Evolutionary conservation across 768 basidiomycete species (phyloP), one percentile per base, ranked within the genome.

Genomic region (Phaffia australis): DNA sequence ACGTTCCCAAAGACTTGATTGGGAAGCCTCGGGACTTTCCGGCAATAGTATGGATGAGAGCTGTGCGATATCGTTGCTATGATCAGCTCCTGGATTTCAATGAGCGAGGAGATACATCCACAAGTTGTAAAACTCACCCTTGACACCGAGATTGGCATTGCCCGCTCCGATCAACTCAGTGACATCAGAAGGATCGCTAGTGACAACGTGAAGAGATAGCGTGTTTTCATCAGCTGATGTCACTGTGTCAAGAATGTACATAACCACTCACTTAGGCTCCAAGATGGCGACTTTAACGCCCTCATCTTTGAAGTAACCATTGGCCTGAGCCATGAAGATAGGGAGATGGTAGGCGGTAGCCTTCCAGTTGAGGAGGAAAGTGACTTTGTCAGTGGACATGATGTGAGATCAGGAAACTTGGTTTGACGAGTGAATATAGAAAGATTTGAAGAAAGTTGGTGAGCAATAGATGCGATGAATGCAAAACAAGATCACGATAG

Each of bases 281-380:
- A 72, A 67, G 55, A 72, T 72, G 51, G 72, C 72, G 57, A 71
- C 72, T 30, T 71, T 66, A 69, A 73, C 63, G 15, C 70, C 71
- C 60, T 73, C 72, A 14, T 71, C 67, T 0, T 55, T 54, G 56
- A 73, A 73, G 70, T 64, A 73, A 19, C 71, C 71, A 49, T 69
- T 60, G 27, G 23, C 19, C 57, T 71, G 68, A 1, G 72, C 72
- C 60, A 73, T 66, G 65, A 73, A 73, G 60, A 73, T 21, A 2
- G 72, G 71, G 5, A 64, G 63, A 32, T 73, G 72, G 65, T 73
- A 73, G 5, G 72, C 64, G 3, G 71, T 71, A 0, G 72, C 72
- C 29, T 66, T 59, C 69, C 69, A 70, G 62, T 70, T 70, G 64
- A 66, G 60, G 62, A 70, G 69, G 57, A 66, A 61, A 35, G 65